Evolutionary conservation across 2,329 filamentous ascomycete species (phyloP), one percentile per base, ranked within the genome.

Genomic region (Geosmithia flava): DNA sequence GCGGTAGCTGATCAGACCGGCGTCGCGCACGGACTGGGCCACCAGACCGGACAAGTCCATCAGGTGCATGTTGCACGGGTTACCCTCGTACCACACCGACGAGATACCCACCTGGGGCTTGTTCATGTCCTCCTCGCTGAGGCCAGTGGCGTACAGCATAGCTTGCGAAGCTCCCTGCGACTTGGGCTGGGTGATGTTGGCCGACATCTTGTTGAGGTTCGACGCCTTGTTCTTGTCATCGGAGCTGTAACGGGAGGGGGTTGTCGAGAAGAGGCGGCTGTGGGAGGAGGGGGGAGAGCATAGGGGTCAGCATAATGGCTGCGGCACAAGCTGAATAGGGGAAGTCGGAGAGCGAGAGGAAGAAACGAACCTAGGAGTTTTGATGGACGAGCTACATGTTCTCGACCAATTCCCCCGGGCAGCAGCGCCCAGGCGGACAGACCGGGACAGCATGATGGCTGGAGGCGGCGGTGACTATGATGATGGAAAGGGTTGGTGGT

Each of bases 51-150:
- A 95, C 52, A 98, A 79, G 60, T 94, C 87, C 67, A 98, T 76
- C 53, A 98, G 73, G 68, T 98, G 93, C 91, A 96, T 98, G 71
- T 98, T 98, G 75, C 93, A 98, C 23, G 93, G 93, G 70, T 98
- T 98, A 50, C 93, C 93, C 57, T 88, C 85, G 70, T 91, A 96
- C 93, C 93, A 98, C 52, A 97, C 90, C 6, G 90, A 96, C 42
- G 91, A 95, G 63, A 98, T 97, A 56, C 93, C 93, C 57, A 98
- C 84, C 72, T 98, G 94, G 23, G 93, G 85, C 74, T 97, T 98
- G 72, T 85, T 83, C 83, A 97, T 87, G 67, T 95, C 90, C 49
- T 77, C 76, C 61, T 95, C 87, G 42, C 71, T 80, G 59, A 98
- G 73, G 48, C 94, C 94, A 1, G 91, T 96, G 56, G 87, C 93